Evolutionary conservation across 371 early-diverging fungal genomes (phyloP).

Genomic region (Mucor mucedo): DNA sequence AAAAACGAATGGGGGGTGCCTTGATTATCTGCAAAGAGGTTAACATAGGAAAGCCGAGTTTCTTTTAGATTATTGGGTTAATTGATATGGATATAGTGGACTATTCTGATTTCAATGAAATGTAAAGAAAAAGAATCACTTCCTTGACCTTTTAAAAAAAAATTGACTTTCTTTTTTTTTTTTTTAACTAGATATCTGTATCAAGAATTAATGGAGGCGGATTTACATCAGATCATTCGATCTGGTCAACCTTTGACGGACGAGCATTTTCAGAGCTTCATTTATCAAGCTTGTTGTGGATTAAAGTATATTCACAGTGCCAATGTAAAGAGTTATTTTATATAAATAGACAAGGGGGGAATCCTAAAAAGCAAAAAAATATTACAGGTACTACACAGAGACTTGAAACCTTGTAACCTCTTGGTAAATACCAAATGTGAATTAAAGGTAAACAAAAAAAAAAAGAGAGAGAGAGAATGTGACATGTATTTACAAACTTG

Average conservation of each 20-base stretch:
- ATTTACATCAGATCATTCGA: constrained; percentile 97
- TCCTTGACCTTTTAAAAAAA: background rate
- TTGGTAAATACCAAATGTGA: constrained; percentile 99
- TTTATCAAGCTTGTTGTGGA: constrained; percentile 97
- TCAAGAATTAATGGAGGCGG: constrained; percentile 98
- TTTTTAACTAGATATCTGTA: constrained; percentile 76
- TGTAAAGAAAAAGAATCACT: constrained; percentile 58
- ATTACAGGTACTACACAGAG: constrained; percentile 81
- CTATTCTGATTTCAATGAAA: constrained; percentile 78
- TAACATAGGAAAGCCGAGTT: background rate
- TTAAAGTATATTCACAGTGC: constrained; percentile 98
- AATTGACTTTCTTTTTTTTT: background rate
- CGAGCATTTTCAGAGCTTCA: constrained; percentile 97
- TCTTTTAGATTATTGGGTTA: constrained; percentile 80
- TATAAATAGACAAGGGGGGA: background rate
- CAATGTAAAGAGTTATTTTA: constrained; percentile 68
- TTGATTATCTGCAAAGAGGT: constrained; percentile 18
- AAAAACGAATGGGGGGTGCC: constrained; percentile 10
- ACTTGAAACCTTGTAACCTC: constrained; percentile 96
- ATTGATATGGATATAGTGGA: constrained; percentile 61
- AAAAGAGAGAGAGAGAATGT: background rate
- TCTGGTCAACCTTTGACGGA: constrained; percentile 96
- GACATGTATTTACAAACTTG: background rate
- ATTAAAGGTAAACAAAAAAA: constrained; percentile 56
- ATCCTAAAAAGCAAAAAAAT: background rate